These are phyloP conservation scores for Cornus suecica DNA, from an alignment of 148 eudicot genomes.

Conservation along the genomic window DNA sequence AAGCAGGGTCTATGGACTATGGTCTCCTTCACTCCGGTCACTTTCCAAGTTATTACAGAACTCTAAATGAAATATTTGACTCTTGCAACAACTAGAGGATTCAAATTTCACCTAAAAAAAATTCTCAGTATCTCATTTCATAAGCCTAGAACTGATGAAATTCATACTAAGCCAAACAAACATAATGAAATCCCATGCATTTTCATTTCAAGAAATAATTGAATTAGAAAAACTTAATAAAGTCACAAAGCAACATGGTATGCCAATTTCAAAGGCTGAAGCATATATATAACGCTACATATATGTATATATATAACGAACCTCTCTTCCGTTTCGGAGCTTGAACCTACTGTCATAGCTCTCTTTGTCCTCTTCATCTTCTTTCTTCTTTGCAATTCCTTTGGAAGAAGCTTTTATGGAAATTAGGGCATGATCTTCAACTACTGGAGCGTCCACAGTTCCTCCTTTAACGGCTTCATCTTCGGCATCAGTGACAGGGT, in stretches of 20 bases:
- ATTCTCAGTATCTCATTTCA: background rate
- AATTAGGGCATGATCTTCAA: conserved; percentile 11
- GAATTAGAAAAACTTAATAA: background rate
- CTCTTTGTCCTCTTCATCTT: conserved; percentile 22
- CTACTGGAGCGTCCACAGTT: conserved; percentile 9
- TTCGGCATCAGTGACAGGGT: background rate
- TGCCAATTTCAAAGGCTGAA: background rate
- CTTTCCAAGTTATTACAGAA: background rate
- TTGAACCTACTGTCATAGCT: conserved; percentile 43
- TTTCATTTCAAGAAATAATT: background rate
- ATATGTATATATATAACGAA: conserved; percentile 7
- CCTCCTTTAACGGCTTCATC: conserved; percentile 12
- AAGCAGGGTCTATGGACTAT: too few species aligned
- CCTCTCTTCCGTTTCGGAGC: conserved; percentile 83
- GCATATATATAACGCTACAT: background rate
- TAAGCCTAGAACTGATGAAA: background rate
- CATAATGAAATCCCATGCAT: too few species aligned
- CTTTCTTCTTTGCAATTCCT: conserved; percentile 20
- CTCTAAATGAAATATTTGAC: background rate
- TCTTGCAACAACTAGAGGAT: background rate
- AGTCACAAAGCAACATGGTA: background rate
- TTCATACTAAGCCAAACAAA: background rate
- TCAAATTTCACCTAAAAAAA: background rate
- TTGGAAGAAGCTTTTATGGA: background rate
- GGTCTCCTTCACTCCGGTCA: background rate